Evolutionary conservation across 371 early-diverging fungal genomes (phyloP).

Genomic region (Mortierella polycephala): DNA sequence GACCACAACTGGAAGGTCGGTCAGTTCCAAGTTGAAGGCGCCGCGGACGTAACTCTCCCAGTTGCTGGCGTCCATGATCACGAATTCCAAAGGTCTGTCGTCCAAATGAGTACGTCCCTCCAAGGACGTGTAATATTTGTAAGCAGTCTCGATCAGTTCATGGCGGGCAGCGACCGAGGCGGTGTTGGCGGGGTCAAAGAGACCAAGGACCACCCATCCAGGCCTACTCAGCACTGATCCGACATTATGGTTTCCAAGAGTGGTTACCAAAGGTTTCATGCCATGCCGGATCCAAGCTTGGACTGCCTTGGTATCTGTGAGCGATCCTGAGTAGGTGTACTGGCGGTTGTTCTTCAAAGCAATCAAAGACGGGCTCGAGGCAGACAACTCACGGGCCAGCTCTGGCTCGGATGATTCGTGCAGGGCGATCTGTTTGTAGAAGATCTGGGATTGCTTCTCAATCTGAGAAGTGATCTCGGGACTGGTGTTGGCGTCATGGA

Average conservation of each 20-base stretch:
- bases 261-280: slow-evolving; percentile 19
- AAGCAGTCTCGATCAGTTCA: slow-evolving; percentile 42
- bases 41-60: slow-evolving; percentile 52
- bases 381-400: slow-evolving; percentile 24
- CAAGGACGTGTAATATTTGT: slow-evolving; percentile 11
- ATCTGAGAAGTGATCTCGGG: slow-evolving; percentile 20
- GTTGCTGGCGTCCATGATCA: slow-evolving; percentile 32
- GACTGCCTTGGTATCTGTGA: slow-evolving; percentile 17
- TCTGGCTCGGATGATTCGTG: slow-evolving; percentile 21
- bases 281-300: slow-evolving; percentile 27
- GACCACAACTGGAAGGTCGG: slow-evolving; percentile 30
- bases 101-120: slow-evolving; percentile 11
- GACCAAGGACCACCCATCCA: slow-evolving; percentile 32
- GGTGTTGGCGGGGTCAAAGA: slow-evolving; percentile 30
- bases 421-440: slow-evolving; percentile 25
- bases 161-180: slow-evolving; percentile 13
- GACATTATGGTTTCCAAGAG: slow-evolving; percentile 14
- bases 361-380: slow-evolving; percentile 16
- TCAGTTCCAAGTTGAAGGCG: slow-evolving; percentile 27
- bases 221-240: slow-evolving; percentile 15
- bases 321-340: slow-evolving; percentile 26
- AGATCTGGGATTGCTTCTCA: slow-evolving; percentile 39
- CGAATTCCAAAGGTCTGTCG: slow-evolving; percentile 20
- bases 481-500: slow-evolving; percentile 17
- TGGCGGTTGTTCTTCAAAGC: slow-evolving; percentile 50